Evolutionary conservation across 495 filamentous ascomycete species (phyloP), one percentile per base, ranked within the genome.

Genomic region (Thermothielavioides terrestris): DNA sequence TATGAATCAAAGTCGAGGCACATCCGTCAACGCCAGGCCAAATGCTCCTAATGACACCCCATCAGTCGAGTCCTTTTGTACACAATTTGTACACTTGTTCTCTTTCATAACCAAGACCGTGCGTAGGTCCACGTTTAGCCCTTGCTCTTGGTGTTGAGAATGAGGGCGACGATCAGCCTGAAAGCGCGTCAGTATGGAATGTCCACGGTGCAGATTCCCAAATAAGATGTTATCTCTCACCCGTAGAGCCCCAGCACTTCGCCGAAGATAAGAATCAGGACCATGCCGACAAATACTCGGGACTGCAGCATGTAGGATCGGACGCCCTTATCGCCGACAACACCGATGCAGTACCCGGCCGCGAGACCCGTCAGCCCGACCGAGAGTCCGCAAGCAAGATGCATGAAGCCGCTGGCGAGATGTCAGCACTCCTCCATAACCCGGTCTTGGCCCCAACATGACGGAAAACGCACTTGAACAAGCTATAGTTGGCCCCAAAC

Each of bases 171-270:
- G 27, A 76, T 76, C 38, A 76, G 71, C 4, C 64, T 67, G 41
- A 12, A n/a, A 9, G 0, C 2, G 2, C 7, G 49, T 60, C 14
- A 63, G 52, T 30, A n/a, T n/a, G 7, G 34, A 5, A 9, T 17
- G 25, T n/a, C 23, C 21, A n/a, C 36, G 5, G 1, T 28, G 34
- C 32, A 30, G 30, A 18, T 11, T 31, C 28, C n/a, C n/a, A 23
- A 5, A 12, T 9, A 3, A 0, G 51, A 75, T 2, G 1, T 17
- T 15, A 7, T 5, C 10, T 45, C 85, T 55, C 78, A 94, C 85
- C 94, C 94, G 62, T 99, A 99, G 34, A 99, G 82, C 58, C 92
- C 92, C 55, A 99, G 68, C 18, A 99, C 92, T 76, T 99, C 92
- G 41, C 86, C 91, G 64, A 98, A 98, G 79, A 98, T 98, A 56